Conservation (phyloP, 2,329 filamentous ascomycete species). For the Bipolaris gigantea region DNA sequence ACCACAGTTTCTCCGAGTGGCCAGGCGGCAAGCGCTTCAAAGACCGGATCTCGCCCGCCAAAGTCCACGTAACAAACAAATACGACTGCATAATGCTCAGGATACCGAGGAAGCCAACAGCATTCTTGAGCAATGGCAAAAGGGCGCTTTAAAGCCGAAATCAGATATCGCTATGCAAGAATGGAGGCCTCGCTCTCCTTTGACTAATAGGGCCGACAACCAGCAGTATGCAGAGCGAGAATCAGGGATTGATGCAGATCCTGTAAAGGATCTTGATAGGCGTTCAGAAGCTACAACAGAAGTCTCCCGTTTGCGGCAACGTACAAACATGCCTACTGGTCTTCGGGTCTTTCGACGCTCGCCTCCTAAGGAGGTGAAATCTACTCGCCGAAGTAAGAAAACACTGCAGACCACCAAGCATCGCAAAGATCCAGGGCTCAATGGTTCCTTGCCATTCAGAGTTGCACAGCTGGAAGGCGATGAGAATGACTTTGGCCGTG, state of each 20-base stretch:
- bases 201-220: constrained; percentile 24
- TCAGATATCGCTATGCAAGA: constrained; percentile 3
- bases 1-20: constrained; percentile 60
- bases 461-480: constrained; percentile 49
- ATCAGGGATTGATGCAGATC: not conserved
- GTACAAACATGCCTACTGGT: constrained; percentile 4
- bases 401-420: not conserved
- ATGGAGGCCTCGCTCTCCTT: constrained; percentile 13
- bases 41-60: constrained; percentile 54
- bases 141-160: constrained; percentile 43
- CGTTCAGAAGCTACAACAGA: constrained; percentile 1
- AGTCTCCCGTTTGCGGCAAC: not conserved
- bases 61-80: constrained; percentile 55
- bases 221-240: constrained; percentile 15
- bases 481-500: constrained; percentile 42
- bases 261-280: constrained; percentile 1
- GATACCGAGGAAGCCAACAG: constrained; percentile 60
- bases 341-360: constrained; percentile 19
- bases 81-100: constrained; percentile 54
- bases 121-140: constrained; percentile 55
- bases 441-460: constrained; percentile 25
- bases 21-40: constrained; percentile 55
- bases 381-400: constrained; percentile 3
- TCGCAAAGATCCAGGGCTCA: not conserved
- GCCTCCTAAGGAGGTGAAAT: not conserved